Evolutionary conservation across 2,329 filamentous ascomycete genomes (phyloP), one percentile per base, ranked within the genome.

Genomic region (Aphanocladium album): DNA sequence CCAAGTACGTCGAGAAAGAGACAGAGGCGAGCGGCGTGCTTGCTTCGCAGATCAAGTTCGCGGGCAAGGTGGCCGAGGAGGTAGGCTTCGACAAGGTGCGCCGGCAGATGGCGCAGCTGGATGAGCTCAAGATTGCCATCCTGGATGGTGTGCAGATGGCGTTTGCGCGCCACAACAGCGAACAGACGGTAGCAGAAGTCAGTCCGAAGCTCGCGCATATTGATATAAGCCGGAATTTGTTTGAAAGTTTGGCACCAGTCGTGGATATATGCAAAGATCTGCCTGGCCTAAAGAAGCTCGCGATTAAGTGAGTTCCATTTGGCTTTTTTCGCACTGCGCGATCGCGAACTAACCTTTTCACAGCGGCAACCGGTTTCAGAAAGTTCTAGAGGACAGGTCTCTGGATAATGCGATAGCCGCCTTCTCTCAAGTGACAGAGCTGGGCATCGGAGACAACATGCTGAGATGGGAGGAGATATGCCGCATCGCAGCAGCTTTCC

Each of bases 31-130:
- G 39, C 19, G 57, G 17, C 27, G 19, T 23, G 33, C 8, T 41
- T 11, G 33, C 35, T 25, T 37, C 41, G 46, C 79, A 84, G 53
- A 89, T 96, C 64, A 76, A 80, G 59, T 88, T 80, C 81, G 96
- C 79, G 76, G 90, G 74, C 41, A 98, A 98, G 75, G 83, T 93
- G 19, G 93, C 91, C 5, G 89, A 98, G 76, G 93, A 98, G 76
- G 85, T 98, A 37, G 95, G 95, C 33, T 98, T 98, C 67, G 92
- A 96, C 67, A 97, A 97, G 79, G 91, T 97, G 66, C 85, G 89
- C 47, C 83, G 83, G 65, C 86, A 93, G 74, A 87, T 96, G 69
- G 89, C 92, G 66, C 80, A 89, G 69, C 79, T 98, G 35, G 79
- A 88, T 59, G 90, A 95, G 67, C 81, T 98, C 62, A 88, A 83